These are phyloP conservation scores for Lomentospora prolificans DNA, from an alignment of 2,329 filamentous ascomycete genomes.

Conservation along the genomic window DNA sequence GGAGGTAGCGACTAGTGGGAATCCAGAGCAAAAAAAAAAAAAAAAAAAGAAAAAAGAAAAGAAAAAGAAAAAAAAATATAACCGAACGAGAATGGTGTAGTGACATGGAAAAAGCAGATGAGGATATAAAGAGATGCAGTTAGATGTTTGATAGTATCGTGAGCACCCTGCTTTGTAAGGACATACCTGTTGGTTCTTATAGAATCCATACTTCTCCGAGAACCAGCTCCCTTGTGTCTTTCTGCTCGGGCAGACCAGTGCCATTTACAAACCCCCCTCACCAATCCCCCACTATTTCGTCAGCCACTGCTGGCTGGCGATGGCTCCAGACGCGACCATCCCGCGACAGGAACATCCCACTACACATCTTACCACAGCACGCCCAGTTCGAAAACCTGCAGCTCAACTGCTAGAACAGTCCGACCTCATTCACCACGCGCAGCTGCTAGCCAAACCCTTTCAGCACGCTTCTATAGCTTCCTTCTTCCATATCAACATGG, in stretches of 20 bases:
- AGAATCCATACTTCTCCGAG: too few species aligned
- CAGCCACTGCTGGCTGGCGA: not conserved
- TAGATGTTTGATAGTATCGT: too few species aligned
- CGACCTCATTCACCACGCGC: not conserved
- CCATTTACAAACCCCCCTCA: too few species aligned
- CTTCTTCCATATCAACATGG: constrained; percentile 5
- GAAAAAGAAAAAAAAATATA: not conserved
- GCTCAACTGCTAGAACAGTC: not conserved
- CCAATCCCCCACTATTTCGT: too few species aligned
- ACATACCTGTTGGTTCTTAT: too few species aligned
- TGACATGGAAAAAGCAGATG: too few species aligned
- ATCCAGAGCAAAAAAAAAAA: not conserved
- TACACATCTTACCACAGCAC: not conserved
- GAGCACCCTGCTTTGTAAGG: too few species aligned
- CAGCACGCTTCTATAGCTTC: not conserved
- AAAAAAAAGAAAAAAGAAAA: not conserved
- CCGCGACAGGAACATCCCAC: not conserved
- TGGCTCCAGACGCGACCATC: not conserved
- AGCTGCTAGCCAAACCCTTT: not conserved
- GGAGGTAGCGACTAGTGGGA: not conserved
- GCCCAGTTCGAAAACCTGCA: not conserved
- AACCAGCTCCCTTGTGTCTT: too few species aligned
- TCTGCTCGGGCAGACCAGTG: too few species aligned
- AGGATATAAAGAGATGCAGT: too few species aligned
- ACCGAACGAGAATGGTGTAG: not conserved